Conservation (phyloP, 352 stramenopile species). For the Globisporangium orthogonon region DNA sequence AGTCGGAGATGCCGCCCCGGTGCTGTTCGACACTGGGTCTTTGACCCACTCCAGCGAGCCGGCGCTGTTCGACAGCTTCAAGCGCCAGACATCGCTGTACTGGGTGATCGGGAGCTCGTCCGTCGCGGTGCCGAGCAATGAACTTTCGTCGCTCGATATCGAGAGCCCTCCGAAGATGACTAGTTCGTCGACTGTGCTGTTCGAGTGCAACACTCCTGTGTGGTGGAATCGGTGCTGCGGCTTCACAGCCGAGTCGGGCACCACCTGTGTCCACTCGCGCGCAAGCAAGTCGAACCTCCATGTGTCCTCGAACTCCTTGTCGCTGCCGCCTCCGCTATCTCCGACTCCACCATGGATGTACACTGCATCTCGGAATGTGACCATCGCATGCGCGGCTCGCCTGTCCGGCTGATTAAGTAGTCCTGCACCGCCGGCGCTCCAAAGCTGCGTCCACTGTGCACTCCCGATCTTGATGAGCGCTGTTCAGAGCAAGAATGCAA, state of each 20-base stretch:
- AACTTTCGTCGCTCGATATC: conserved; percentile 14
- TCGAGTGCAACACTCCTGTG: conserved; percentile 30
- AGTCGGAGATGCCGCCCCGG: conserved; percentile 10
- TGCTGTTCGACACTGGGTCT: conserved; percentile 17
- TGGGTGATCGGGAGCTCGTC: conserved; percentile 26
- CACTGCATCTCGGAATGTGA: conserved; percentile 37
- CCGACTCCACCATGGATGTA: conserved; percentile 64
- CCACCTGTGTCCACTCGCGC: conserved; percentile 27
- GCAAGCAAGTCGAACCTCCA: conserved; percentile 46
- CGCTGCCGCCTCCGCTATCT: conserved; percentile 12
- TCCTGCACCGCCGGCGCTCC: conserved; percentile 17
- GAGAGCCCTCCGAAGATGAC: conserved; percentile 50
- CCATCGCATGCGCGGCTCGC: conserved; percentile 47
- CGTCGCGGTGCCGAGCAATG: background rate
- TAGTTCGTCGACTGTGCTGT: conserved; percentile 33
- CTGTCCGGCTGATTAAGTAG: conserved; percentile 26
- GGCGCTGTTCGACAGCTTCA: conserved; percentile 18
- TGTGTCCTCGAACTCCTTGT: conserved; percentile 69
- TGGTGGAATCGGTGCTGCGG: conserved; percentile 40
- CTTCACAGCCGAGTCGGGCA: conserved; percentile 10
- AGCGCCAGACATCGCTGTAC: conserved; percentile 49
- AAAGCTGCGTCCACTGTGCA: conserved; percentile 52
- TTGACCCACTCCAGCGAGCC: conserved; percentile 23
- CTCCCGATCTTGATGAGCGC: background rate
- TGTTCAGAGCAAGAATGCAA: background rate